phyloP scores from a whole-genome alignment of 306 rosid genomes.

The Luffa acutangula region DNA sequence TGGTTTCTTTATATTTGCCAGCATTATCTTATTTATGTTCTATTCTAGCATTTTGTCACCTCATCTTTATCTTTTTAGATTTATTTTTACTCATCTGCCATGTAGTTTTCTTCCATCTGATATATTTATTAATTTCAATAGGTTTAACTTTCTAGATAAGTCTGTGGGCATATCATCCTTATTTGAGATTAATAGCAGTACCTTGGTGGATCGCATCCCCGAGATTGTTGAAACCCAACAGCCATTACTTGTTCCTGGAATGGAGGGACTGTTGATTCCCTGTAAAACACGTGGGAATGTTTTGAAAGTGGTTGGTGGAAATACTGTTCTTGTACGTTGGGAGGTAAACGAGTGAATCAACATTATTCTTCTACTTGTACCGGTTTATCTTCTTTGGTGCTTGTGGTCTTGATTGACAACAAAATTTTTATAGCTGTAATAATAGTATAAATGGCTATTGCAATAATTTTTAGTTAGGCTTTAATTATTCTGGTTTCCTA shows the following conservation, averaged over 20 bases:
- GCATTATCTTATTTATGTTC: neutral
- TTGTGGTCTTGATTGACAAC: neutral
- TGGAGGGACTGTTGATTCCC: slow-evolving; percentile 75
- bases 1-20: neutral
- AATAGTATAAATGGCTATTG: neutral
- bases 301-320: slow-evolving; percentile 49
- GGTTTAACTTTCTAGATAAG: slow-evolving; percentile 78
- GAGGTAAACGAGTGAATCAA: slow-evolving; percentile 42
- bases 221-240: slow-evolving; percentile 44
- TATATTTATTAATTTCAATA: slow-evolving; percentile 16
- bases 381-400: neutral
- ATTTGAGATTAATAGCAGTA: slow-evolving; percentile 43
- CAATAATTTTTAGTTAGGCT: neutral
- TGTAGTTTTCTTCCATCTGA: neutral
- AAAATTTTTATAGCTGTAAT: neutral
- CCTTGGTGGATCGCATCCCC: slow-evolving; percentile 27
- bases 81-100: neutral
- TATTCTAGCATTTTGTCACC: neutral
- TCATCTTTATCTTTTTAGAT: neutral
- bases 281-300: slow-evolving; percentile 60
- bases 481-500: too few species aligned
- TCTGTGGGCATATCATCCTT: slow-evolving; percentile 72
- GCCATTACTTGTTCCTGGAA: slow-evolving; percentile 59
- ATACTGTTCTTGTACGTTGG: slow-evolving; percentile 89
- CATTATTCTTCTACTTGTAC: neutral